Conservation (phyloP, 1,139 yeast species). For the Yamadazyma dushanensis region DNA sequence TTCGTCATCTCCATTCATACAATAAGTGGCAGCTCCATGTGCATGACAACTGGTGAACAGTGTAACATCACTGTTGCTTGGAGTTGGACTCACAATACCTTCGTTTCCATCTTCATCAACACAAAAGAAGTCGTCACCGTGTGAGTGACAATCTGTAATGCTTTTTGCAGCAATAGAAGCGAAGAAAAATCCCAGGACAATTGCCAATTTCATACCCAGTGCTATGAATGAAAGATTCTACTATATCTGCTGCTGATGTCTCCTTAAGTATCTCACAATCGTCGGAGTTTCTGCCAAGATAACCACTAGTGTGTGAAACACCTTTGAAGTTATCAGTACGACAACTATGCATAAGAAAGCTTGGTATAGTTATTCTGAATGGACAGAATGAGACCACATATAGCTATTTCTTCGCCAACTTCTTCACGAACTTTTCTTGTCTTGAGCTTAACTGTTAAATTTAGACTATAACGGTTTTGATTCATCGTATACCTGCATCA, state of each 20-base stretch:
- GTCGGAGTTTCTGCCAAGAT: constrained; percentile 2
- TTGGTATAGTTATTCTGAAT: no score
- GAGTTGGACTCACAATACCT: constrained; percentile 28
- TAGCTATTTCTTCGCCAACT: no score
- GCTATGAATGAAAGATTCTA: constrained; percentile 21
- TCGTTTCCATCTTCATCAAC: constrained; percentile 27
- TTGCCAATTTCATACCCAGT: constrained; percentile 9
- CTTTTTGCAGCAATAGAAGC: constrained; percentile 18
- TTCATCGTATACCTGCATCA: no score
- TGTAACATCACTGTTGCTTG: constrained; percentile 17
- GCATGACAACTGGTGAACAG: constrained; percentile 30
- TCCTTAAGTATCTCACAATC: not conserved
- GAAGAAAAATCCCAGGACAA: constrained; percentile 1
- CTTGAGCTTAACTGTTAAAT: no score
- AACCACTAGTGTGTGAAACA: not conserved
- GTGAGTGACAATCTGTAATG: constrained; percentile 28
- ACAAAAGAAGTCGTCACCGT: constrained; percentile 26
- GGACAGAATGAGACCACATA: no score
- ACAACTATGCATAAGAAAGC: not conserved
- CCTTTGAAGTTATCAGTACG: constrained; percentile 2
- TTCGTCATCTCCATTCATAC: constrained; percentile 23
- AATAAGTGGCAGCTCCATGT: constrained; percentile 26
- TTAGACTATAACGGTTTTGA: no score
- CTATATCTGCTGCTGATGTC: not conserved
- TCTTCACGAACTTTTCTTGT: no score